Percentiles rank a stretch among this genome's conserved stretches.
phyloP scores from a whole-genome alignment of 495 filamentous ascomycete genomes.

The Chaetomium fimeti region DNA sequence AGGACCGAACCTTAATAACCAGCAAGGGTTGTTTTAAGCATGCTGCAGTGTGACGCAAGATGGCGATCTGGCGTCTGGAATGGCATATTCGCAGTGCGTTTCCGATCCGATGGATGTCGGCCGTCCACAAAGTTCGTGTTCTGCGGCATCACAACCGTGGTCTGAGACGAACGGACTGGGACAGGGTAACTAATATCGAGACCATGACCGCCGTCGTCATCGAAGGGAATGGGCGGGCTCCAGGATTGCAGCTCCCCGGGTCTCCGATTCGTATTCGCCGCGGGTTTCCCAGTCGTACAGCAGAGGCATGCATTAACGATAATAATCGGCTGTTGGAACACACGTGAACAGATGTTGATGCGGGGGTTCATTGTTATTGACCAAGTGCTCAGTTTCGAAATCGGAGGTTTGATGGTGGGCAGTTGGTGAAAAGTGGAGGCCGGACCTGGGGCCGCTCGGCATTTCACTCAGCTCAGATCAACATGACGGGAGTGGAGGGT shows the following conservation, averaged over 20 bases:
- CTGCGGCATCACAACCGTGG: no score
- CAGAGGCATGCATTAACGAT: not conserved
- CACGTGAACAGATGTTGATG: not conserved
- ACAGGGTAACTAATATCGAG: not conserved
- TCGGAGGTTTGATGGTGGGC: not conserved
- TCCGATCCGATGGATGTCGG: not conserved
- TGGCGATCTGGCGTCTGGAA: not conserved
- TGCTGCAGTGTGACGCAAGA: conserved; percentile 2
- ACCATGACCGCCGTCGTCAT: not conserved
- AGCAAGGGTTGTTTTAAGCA: not conserved
- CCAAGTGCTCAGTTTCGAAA: not conserved
- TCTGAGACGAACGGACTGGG: not conserved
- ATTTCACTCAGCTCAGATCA: no score
- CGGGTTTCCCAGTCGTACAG: not conserved
- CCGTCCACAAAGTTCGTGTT: not conserved
- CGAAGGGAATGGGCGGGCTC: not conserved
- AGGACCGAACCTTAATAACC: conserved; percentile 5
- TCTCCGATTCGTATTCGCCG: not conserved
- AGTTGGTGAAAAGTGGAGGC: not conserved
- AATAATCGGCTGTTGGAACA: not conserved
- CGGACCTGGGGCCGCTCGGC: not conserved
- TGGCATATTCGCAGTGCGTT: not conserved
- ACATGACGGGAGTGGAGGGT: no score
- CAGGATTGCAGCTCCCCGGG: not conserved
- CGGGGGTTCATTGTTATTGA: not conserved